These are phyloP conservation scores for Wallacemonas sp. DNA, from an alignment of 208 protist genomes.

Conservation along the genomic window DNA sequence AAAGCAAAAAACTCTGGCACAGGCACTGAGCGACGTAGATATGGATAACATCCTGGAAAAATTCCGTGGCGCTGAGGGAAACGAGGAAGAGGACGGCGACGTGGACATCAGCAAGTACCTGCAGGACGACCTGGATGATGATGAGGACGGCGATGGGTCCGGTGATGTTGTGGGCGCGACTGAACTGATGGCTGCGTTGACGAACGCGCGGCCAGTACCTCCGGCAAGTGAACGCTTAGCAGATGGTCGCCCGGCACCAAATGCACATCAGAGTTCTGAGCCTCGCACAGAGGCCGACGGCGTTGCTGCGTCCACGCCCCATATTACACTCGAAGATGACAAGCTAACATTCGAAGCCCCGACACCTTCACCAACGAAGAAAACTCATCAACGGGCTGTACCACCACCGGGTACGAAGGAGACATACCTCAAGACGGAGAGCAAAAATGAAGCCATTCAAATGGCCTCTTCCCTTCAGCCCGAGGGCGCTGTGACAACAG, in stretches of 20 bases:
- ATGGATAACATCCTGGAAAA: conserved; percentile 63
- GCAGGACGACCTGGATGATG: conserved; percentile 35
- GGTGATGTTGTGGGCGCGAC: background rate
- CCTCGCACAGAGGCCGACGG: too few relatives aligned
- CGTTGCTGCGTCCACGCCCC: too few relatives aligned
- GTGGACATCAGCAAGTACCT: conserved; percentile 48
- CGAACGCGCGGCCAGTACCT: background rate
- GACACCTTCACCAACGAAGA: background rate
- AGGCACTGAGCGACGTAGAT: conserved; percentile 60
- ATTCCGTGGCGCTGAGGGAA: conserved; percentile 20
- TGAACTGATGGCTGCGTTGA: conserved; percentile 18
- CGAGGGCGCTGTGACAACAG: background rate
- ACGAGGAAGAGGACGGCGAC: conserved; percentile 48
- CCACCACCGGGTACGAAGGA: background rate
- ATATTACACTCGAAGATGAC: conserved; percentile 21
- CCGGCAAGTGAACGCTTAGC: too few relatives aligned
- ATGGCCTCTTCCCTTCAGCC: background rate
- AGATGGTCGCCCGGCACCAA: too few relatives aligned
- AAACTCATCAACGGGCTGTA: background rate
- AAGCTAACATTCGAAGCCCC: conserved; percentile 23
- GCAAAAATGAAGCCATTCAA: conserved; percentile 3
- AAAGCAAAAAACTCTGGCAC: conserved; percentile 70
- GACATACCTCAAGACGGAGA: conserved; percentile 2
- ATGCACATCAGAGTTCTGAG: too few relatives aligned
- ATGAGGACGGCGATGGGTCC: conserved; percentile 29